A percentile compares a stretch with the other conserved stretches of the same genome.
phyloP scores from a whole-genome alignment of 2,329 filamentous ascomycete genomes.

The Pestalotiopsis fici region DNA sequence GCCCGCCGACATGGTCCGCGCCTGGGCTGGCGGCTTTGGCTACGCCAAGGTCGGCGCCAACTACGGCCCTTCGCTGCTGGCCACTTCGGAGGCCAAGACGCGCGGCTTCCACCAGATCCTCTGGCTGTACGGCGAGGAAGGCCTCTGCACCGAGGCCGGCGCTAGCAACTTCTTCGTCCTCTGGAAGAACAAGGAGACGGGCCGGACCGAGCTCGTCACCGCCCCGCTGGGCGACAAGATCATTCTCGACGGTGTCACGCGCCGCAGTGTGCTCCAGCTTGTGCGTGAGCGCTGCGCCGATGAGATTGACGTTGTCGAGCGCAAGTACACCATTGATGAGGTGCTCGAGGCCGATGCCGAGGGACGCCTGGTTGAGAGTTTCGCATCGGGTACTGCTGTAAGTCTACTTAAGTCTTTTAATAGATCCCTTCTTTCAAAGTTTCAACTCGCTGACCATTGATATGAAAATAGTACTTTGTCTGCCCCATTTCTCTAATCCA shows the following conservation, averaged over 20 bases:
- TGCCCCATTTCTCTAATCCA: constrained; percentile 68
- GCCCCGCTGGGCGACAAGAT: constrained; percentile 80
- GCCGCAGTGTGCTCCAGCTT: constrained; percentile 76
- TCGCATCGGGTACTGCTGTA: constrained; percentile 84
- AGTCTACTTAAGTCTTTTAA: constrained; percentile 33
- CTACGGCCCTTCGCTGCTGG: constrained; percentile 82
- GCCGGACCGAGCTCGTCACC: constrained; percentile 72
- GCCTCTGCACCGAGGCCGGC: constrained; percentile 85
- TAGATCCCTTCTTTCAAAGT: neutral
- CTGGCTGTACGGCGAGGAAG: constrained; percentile 84
- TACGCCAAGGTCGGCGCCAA: constrained; percentile 93
- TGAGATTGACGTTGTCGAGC: constrained; percentile 74
- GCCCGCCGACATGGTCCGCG: constrained; percentile 79
- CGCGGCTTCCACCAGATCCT: constrained; percentile 85
- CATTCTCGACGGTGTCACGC: constrained; percentile 87
- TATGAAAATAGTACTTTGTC: constrained; percentile 62
- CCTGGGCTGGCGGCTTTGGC: constrained; percentile 92
- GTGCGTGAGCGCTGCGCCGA: constrained; percentile 61
- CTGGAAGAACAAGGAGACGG: constrained; percentile 65
- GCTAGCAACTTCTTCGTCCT: constrained; percentile 91
- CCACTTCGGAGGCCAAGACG: constrained; percentile 72
- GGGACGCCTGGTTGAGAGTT: constrained; percentile 79
- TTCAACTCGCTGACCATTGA: constrained; percentile 13
- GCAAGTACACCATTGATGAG: constrained; percentile 80
- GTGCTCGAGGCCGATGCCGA: constrained; percentile 71